Evolutionary conservation across 2,329 filamentous ascomycete species (phyloP), one percentile per base, ranked within the genome.

Genomic region (Periglandula ipomoeae): DNA sequence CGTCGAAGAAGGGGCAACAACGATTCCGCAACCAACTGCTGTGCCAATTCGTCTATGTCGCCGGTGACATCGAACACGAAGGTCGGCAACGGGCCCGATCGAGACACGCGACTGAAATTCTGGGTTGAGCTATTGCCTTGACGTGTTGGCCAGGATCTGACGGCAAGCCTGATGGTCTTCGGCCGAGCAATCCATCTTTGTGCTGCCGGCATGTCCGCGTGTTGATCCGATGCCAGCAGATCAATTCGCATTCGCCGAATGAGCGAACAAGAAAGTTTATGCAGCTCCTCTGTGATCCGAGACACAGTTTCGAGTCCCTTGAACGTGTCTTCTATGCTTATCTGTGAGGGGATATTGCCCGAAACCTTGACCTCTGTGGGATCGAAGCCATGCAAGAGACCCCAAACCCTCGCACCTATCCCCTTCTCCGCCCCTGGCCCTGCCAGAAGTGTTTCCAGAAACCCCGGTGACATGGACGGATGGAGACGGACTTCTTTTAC

Each of bases 281-380:
- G 66, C 37, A 96, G 70, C 65, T 94, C 84, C 53, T 78, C 79
- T 38, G 71, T 68, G 26, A 94, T 80, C 50, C 82, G 75, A 1
- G 78, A 65, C 46, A 84, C 62, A 0, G 74, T 81, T 55, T 85
- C 78, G 1, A 95, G 70, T 15, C 82, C 80, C 22, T 79, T 76
- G 63, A 95, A 97, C 15, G 89, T 93, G 66, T 97, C 90, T 62
- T 97, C 91, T 54, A 97, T 93, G 64, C 88, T 93, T 61, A 97
- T 94, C 65, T 96, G 90, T 1, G 81, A 82, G 0, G 91, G 91
- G 1, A 94, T 67, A 40, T 82, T 78, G 56, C 79, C 79, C 2
- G 82, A 85, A 53, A 82, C 74, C 44, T 82, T 81, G 17, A 97
- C 89, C 50, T 87, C 82, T 1, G 77, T 74, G 46, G 81, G 69